phyloP scores from a whole-genome alignment of 169 alveolate species.

The Plasmodium cynomolgi region DNA sequence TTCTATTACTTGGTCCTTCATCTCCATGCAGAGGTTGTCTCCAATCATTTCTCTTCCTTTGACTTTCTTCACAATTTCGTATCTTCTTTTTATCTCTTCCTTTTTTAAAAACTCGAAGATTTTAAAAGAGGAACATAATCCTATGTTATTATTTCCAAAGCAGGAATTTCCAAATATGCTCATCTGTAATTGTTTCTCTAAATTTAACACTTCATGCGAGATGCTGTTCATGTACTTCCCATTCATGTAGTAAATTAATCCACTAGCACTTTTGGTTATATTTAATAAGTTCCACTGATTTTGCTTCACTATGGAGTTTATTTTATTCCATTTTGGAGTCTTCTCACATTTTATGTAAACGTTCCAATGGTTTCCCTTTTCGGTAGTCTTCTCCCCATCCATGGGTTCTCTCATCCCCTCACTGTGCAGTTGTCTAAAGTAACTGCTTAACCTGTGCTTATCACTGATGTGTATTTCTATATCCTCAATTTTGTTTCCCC shows the following conservation, averaged over 20 bases:
- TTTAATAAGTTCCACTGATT: slow-evolving; percentile 55
- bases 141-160: slow-evolving; percentile 66
- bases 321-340: slow-evolving; percentile 25
- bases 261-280: slow-evolving; percentile 34
- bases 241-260: slow-evolving; percentile 53
- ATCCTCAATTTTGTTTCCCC: slow-evolving; percentile 11
- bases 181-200: slow-evolving; percentile 18
- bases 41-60: slow-evolving; percentile 66
- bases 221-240: slow-evolving; percentile 46
- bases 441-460: background rate
- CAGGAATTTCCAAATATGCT: slow-evolving; percentile 63
- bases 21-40: slow-evolving; percentile 36
- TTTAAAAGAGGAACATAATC: slow-evolving; percentile 64
- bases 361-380: background rate
- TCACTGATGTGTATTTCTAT: slow-evolving; percentile 26
- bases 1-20: slow-evolving; percentile 13
- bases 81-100: slow-evolving; percentile 71
- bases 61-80: slow-evolving; percentile 21
- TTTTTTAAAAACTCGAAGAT: slow-evolving; percentile 56
- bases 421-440: slow-evolving; percentile 11
- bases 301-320: slow-evolving; percentile 20
- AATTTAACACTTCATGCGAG: slow-evolving; percentile 50
- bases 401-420: background rate
- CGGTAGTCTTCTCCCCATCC: background rate
- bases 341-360: slow-evolving; percentile 34